A percentile compares a stretch with the other conserved stretches of the same genome.
These are phyloP conservation scores for Medicago arabica DNA, from an alignment of 306 rosid species.

Conservation along the genomic window DNA sequence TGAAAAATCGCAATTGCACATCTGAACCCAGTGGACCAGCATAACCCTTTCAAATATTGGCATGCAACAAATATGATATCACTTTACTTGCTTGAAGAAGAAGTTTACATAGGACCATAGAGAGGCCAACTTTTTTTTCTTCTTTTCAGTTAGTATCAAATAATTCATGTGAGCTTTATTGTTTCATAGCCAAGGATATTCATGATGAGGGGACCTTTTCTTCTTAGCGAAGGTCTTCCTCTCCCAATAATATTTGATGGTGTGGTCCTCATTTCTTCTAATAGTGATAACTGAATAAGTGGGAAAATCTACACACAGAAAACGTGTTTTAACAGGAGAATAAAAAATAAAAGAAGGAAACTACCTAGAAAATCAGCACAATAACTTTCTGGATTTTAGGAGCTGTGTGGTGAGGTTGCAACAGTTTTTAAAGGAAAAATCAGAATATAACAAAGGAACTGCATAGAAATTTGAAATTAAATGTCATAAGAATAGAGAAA, in stretches of 20 bases:
- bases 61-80: conserved; percentile 26
- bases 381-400: background rate
- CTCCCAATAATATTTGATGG: background rate
- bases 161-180: background rate
- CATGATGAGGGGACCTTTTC: background rate
- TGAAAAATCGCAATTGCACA: conserved; percentile 4
- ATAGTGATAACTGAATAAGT: background rate
- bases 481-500: background rate
- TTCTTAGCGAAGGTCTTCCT: background rate
- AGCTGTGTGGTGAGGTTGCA: background rate
- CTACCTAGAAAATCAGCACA: background rate
- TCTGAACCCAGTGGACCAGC: conserved; percentile 10
- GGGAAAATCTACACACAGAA: background rate
- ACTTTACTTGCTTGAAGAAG: conserved; percentile 25
- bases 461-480: background rate
- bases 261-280: conserved; percentile 1
- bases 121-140: background rate
- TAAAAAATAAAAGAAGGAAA: background rate
- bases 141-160: conserved; percentile 18
- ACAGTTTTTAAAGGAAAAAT: background rate
- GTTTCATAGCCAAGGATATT: conserved; percentile 8
- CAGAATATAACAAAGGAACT: background rate
- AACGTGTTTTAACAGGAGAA: background rate
- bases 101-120: conserved; percentile 21
- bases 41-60: conserved; percentile 12